Evolutionary conservation across 2,329 filamentous ascomycete species (phyloP).

Genomic region (Aschersonia sp.): DNA sequence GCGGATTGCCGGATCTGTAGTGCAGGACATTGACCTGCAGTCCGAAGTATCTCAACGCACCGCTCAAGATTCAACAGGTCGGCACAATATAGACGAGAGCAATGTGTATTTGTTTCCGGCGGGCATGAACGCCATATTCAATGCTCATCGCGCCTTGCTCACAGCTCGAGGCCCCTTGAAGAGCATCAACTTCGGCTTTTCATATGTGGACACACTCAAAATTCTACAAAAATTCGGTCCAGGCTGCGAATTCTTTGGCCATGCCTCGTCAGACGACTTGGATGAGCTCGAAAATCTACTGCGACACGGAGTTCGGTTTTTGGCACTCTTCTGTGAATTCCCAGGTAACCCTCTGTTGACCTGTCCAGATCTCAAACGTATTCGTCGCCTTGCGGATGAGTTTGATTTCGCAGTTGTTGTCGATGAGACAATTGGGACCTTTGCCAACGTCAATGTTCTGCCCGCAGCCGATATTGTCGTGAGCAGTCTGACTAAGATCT

Average conservation of each 20-base stretch:
- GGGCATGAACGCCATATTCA: conserved; percentile 94
- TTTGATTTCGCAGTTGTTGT: conserved; percentile 85
- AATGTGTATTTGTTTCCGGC: conserved; percentile 82
- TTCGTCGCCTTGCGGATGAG: conserved; percentile 61
- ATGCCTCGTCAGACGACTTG: conserved; percentile 61
- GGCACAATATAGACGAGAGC: conserved; percentile 58
- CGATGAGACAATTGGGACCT: conserved; percentile 93
- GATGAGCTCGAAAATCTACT: conserved; percentile 69
- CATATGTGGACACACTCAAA: conserved; percentile 93
- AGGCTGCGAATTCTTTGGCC: conserved; percentile 77
- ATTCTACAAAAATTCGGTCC: conserved; percentile 89
- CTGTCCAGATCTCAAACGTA: conserved; percentile 72
- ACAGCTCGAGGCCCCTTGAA: conserved; percentile 47
- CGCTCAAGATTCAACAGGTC: conserved; percentile 34
- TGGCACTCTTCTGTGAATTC: conserved; percentile 87
- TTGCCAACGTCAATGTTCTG: conserved; percentile 88
- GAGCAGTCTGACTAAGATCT: conserved; percentile 91
- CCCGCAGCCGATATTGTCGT: conserved; percentile 83
- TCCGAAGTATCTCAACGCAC: conserved; percentile 10
- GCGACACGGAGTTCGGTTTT: conserved; percentile 56
- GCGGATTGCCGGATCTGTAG: conserved; percentile 77
- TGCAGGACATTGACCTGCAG: conserved; percentile 46
- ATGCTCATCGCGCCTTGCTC: conserved; percentile 63
- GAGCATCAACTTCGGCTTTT: conserved; percentile 91
- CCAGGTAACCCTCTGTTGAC: conserved; percentile 82